Evolutionary conservation across 2,329 filamentous ascomycete genomes (phyloP).

Genomic region (Aulographum hederae): DNA sequence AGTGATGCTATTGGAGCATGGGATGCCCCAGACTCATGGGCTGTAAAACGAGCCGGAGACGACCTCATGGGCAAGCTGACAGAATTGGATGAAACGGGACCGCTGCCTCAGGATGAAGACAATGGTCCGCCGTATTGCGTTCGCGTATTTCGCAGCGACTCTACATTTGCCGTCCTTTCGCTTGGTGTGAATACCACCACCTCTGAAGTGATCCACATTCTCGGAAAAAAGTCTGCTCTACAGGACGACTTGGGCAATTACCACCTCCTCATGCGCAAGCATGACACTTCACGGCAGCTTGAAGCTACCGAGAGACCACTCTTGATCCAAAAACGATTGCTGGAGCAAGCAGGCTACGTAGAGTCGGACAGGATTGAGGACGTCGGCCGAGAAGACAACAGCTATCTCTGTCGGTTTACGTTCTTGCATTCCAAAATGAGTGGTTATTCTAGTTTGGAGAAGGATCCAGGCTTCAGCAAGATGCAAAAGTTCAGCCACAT

Average conservation of each 20-base stretch:
- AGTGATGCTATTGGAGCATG: conserved; percentile 40
- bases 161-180: conserved; percentile 84
- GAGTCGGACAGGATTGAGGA: conserved; percentile 78
- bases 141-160: conserved; percentile 83
- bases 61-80: conserved; percentile 38
- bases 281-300: conserved; percentile 72
- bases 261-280: conserved; percentile 86
- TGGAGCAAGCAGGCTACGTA: conserved; percentile 85
- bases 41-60: conserved; percentile 56
- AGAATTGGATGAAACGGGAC: conserved; percentile 51
- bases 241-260: conserved; percentile 86
- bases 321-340: conserved; percentile 73
- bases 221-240: conserved; percentile 87
- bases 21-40: conserved; percentile 96
- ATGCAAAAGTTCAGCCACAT: conserved; percentile 87
- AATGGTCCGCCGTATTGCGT: conserved; percentile 71
- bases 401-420: conserved; percentile 88
- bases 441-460: conserved; percentile 52
- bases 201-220: conserved; percentile 68
- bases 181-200: conserved; percentile 71
- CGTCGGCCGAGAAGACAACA: conserved; percentile 89
- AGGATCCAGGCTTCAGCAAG: conserved; percentile 63
- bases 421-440: conserved; percentile 82
- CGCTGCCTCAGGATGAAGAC: conserved; percentile 52
- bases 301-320: conserved; percentile 64